Evolutionary conservation across 805 yeast genomes (phyloP), one percentile per base, ranked within the genome.

Genomic region (Zygosaccharomyces siamensis): DNA sequence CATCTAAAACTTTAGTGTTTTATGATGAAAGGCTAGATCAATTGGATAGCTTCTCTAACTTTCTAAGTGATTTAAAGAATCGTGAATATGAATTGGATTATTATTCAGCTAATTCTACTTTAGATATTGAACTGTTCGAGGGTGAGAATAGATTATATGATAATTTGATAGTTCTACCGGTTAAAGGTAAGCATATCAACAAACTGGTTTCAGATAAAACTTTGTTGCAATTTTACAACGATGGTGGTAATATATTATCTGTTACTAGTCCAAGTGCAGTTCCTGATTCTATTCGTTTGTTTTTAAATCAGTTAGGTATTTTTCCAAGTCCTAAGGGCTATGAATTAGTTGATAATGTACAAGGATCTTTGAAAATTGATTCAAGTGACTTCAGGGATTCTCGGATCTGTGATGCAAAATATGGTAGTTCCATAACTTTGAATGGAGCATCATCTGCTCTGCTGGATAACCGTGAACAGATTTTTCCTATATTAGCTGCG

Each of bases 231-330:
- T 88, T 82, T 59, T 72, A 82, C 55, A 66, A 66, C 53, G 74
- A 71, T 11, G 88, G 92, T 41, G 97, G 97, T 52, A 86, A 89
- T 63, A 64, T 93, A 7, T 60, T 93, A 14, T 78, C 83, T 11
- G 72, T 88, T 11, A 76, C 84, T 0, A 68, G 76, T 33, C 77
- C 83, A 20, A 54, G 58, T 7, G 78, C 77, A 14, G 60, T 75
- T 12, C 79, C 84, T 35, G 87, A 85, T 23, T 78, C 83, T 16
- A 68, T 85, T 30, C 79, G 88, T 51, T 70, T 77, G 2, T 83
- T 85, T 59, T 76, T 88, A 55, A 79, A 81, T 59, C 89, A 90
- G 63, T 69, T 90, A 55, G 99, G 97, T 28, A 82, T 93, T 45
- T 79, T 74, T 59, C 86, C 97, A 49, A 78, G 93, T 43, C 95